A percentile compares a stretch with the other conserved stretches of the same genome.
Conservation (phyloP, 495 filamentous ascomycete species). For the Neurospora africana region DNA sequence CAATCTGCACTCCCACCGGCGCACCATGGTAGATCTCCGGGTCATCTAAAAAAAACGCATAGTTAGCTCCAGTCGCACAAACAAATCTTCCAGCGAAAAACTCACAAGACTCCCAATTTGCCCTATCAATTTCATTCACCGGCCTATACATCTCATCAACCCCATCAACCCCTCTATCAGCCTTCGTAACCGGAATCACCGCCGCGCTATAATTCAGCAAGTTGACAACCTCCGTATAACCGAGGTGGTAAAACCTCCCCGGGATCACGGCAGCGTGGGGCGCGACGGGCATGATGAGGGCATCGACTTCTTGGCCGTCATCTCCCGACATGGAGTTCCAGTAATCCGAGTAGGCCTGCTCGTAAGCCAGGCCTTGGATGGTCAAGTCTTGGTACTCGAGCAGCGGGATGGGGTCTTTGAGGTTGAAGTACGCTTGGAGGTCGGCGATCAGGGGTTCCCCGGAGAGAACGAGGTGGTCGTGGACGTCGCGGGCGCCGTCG, state of each 20-base stretch:
- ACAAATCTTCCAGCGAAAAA: not conserved
- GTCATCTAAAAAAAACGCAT: conserved; percentile 21
- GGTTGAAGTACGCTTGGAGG: conserved; percentile 7
- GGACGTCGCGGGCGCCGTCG: conserved; percentile 32
- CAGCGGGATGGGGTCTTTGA: conserved; percentile 27
- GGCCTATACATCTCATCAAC: conserved; percentile 21
- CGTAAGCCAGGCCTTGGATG: conserved; percentile 15
- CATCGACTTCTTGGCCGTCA: conserved; percentile 34
- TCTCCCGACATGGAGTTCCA: conserved; percentile 24
- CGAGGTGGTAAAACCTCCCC: conserved; percentile 20
- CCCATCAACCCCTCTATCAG: conserved; percentile 25
- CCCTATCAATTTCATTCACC: conserved; percentile 23
- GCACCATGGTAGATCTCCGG: conserved; percentile 37
- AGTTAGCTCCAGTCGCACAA: conserved; percentile 7
- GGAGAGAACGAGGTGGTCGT: conserved; percentile 27
- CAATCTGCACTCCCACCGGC: conserved; percentile 39
- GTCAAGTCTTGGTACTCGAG: conserved; percentile 24
- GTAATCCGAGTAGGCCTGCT: conserved; percentile 26
- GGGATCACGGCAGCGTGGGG: conserved; percentile 42
- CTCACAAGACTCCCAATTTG: conserved; percentile 29
- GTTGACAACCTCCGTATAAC: conserved; percentile 31
- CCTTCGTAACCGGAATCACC: conserved; percentile 38
- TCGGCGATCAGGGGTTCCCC: conserved; percentile 32
- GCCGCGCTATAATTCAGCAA: conserved; percentile 34
- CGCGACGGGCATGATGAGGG: conserved; percentile 44